Evolutionary conservation across 257 asterid genomes (phyloP), one percentile per base, ranked within the genome.

Genomic region (Rehmannia glutinosa): DNA sequence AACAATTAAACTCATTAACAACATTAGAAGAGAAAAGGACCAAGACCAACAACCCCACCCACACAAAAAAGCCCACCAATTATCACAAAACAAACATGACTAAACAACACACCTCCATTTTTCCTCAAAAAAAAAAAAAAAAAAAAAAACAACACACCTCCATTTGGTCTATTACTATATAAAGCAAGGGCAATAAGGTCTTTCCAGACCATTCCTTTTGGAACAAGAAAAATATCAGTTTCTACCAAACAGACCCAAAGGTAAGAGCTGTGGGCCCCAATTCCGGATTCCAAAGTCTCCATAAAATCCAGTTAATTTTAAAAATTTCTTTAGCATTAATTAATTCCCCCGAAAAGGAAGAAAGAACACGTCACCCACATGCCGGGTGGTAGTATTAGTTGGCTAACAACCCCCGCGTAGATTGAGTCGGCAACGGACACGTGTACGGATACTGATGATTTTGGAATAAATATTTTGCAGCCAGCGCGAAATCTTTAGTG

Each of bases 331-430:
- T 23, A 55, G 23, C 38, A 55, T 64, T 47, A 45, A 71, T 66
- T 61, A 73, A 64, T 52, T 70, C 8, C 28, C 56, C 8, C 19
- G 7, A 28, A 72, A 73, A 56, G 67, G 68, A 50, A 35, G 59
- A 74, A 62, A 23, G 69, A 55, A 71, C 95, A 86, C 95, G 95
- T 86, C 90, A 83, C 79, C 77, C 96, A 87, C 91, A 81, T 79
- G 92, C 75, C 51, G 43, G 72, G 74, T 62, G 83, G 82, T 68
- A 75, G 76, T 49, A 66, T 72, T 69, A 72, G 95, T 69, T 82
- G 88, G 88, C 90, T 75, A 69, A 76, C 68, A 79, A 64, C 83
- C 77, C 83, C 67, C 81, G 80, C 80, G 83, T 78, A 68, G 77
- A 64, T 69, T 63, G 68, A 82, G 57, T 70, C 20, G 20, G 23